Evolutionary conservation across 75 land plant genomes (phyloP), one percentile per base, ranked within the genome.

Genomic region (Ceratopteris richardii): DNA sequence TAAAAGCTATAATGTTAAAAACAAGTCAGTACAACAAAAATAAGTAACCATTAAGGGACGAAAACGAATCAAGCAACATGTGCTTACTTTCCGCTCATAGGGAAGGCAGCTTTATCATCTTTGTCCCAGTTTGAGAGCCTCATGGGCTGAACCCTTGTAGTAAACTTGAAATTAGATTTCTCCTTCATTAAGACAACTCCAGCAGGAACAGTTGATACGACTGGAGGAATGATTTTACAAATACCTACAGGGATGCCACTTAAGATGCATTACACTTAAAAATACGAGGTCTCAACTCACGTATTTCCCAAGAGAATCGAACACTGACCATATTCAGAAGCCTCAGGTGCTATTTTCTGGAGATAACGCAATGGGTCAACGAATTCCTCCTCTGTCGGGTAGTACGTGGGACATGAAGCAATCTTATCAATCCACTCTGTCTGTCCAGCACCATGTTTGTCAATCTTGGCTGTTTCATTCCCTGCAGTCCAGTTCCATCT

Each of bases 311-410:
- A 33, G 9, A 33, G 9, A 33, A 33, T 9, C 37, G 37, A 46
- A 65, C 23, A 27, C 59, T 62, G 73, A 90, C 96, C 96, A 70
- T 69, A 83, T 78, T 71, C 77, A 56, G 84, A 83, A 46, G 96
- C 96, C 31, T 58, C 63, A 29, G 90, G 82, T 23, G 87, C 82
- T 63, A 90, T 86, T 73, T 62, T 75, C 51, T 80, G 84, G 23
- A 90, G 70, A 67, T 86, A 90, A 21, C 71, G 64, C 54, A 90
- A 61, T 48, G 96, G 96, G 60, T 90, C 90, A 27, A 76, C 77
- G 71, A 90, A 90, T 44, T 90, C 96, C 51, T 90, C 90, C 63
- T 66, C 73, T 44, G 96, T 76, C n/a, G 96, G 96, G 48, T 56
- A 63, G 43, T 70, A 90, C 0, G 77, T 76, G 61, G 89, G 89